Percentiles rank a stretch among this genome's conserved stretches.
Evolutionary conservation across 1,284 basidiomycete species (phyloP).

Genomic region (Sporisorium graminicola): DNA sequence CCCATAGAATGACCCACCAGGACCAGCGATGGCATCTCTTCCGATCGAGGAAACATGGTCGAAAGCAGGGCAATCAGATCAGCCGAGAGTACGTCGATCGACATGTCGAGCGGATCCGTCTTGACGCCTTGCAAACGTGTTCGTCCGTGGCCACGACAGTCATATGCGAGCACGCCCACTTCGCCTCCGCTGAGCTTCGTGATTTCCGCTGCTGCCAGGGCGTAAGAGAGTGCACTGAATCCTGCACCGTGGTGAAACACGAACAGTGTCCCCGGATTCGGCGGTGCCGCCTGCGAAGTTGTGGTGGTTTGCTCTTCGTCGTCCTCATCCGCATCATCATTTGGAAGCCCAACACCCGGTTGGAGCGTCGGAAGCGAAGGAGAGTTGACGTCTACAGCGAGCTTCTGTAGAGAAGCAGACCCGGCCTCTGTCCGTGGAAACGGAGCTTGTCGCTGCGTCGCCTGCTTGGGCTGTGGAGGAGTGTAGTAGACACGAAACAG

Average conservation of each 20-base stretch:
- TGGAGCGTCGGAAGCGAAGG: slow-evolving; percentile 19
- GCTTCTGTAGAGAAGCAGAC: slow-evolving; percentile 10
- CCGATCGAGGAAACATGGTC: slow-evolving; percentile 45
- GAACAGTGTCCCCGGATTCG: slow-evolving; percentile 77
- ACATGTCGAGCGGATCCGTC: slow-evolving; percentile 51
- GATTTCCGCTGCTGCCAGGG: slow-evolving; percentile 85
- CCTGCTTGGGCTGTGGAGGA: slow-evolving; percentile 41
- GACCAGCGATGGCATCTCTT: slow-evolving; percentile 58
- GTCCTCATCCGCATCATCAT: slow-evolving; percentile 62
- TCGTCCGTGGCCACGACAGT: slow-evolving; percentile 86
- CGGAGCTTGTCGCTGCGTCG: background rate
- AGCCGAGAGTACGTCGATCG: slow-evolving; percentile 49
- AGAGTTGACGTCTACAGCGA: slow-evolving; percentile 16
- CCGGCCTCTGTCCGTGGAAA: background rate
- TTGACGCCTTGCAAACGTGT: slow-evolving; percentile 15
- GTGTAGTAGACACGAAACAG: slow-evolving; percentile 71
- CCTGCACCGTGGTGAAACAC: slow-evolving; percentile 96
- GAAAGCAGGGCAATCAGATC: slow-evolving; percentile 51
- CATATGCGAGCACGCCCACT: slow-evolving; percentile 84
- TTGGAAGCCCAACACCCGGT: slow-evolving; percentile 58
- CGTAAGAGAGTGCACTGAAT: slow-evolving; percentile 88
- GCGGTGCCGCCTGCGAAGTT: slow-evolving; percentile 44
- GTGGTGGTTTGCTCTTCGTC: too few species aligned
- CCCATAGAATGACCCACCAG: slow-evolving; percentile 71
- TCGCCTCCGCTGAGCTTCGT: slow-evolving; percentile 76